Conservation (phyloP, 139 green algal genomes). For the Chlorokybus atmophyticus region DNA sequence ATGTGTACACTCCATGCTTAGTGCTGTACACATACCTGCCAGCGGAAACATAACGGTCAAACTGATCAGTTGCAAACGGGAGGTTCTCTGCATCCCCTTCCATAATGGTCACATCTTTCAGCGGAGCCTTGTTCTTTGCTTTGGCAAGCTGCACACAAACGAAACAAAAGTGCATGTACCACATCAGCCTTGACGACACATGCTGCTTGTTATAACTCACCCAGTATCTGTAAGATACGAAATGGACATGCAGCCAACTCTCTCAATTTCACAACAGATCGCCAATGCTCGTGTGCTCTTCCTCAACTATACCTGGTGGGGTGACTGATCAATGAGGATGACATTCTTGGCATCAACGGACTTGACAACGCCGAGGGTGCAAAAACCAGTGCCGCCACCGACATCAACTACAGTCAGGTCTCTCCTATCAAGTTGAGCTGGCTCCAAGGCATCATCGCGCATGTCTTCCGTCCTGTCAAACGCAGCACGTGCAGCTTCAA, state of each 20-base stretch:
- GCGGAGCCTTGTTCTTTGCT: slow-evolving; percentile 62
- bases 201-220: too few relatives aligned
- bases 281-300: too few relatives aligned
- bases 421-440: slow-evolving; percentile 52
- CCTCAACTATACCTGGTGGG: slow-evolving; percentile 79
- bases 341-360: slow-evolving; percentile 56
- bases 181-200: too few relatives aligned
- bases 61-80: slow-evolving; percentile 68
- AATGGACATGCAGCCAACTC: too few relatives aligned
- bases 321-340: slow-evolving; percentile 84
- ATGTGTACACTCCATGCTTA: too few relatives aligned
- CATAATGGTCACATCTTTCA: slow-evolving; percentile 76
- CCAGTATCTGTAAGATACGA: too few relatives aligned
- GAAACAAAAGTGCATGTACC: too few relatives aligned
- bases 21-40: slow-evolving; percentile 50
- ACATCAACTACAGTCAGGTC: slow-evolving; percentile 70
- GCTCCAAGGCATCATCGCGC: slow-evolving; percentile 65
- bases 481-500: too few relatives aligned
- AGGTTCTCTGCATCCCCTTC: slow-evolving; percentile 91
- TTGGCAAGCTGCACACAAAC: too few relatives aligned
- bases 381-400: slow-evolving; percentile 85
- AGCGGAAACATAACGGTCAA: slow-evolving; percentile 84
- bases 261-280: too few relatives aligned
- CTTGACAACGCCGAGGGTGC: slow-evolving; percentile 75
- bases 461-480: too few relatives aligned